Evolutionary conservation across 2,329 filamentous ascomycete genomes (phyloP).

Genomic region (Monilinia fructicola): DNA sequence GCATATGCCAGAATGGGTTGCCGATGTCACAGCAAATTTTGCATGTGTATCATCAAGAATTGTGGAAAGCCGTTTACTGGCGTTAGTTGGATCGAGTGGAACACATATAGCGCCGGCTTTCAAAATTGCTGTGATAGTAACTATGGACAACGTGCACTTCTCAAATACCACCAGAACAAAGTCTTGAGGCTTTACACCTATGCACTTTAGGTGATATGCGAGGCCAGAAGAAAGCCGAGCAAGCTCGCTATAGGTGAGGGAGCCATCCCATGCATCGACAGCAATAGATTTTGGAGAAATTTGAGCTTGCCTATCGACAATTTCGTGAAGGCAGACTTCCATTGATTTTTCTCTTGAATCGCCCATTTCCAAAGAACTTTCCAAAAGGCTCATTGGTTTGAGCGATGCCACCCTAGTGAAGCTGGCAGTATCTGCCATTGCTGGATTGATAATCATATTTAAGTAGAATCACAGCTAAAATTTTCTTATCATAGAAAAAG

Average conservation of each 20-base stretch:
- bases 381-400: neutral
- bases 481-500: neutral
- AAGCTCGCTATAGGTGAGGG: slow-evolving; percentile 33
- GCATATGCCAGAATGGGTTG: neutral
- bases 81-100: slow-evolving; percentile 37
- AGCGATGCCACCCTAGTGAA: neutral
- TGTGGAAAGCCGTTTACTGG: slow-evolving; percentile 30
- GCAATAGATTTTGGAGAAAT: neutral
- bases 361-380: neutral
- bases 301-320: slow-evolving; percentile 22
- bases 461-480: neutral
- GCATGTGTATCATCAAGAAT: slow-evolving; percentile 23
- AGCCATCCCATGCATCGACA: slow-evolving; percentile 27
- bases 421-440: neutral
- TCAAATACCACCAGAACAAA: slow-evolving; percentile 29
- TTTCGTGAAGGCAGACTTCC: slow-evolving; percentile 15
- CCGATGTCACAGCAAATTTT: neutral
- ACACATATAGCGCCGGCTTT: slow-evolving; percentile 38
- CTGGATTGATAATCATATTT: neutral
- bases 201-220: slow-evolving; percentile 26
- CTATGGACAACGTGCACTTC: slow-evolving; percentile 32
- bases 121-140: slow-evolving; percentile 36
- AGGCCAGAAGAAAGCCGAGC: slow-evolving; percentile 29
- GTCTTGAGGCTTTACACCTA: slow-evolving; percentile 27
- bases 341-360: neutral